phyloP scores from a whole-genome alignment of 1,284 basidiomycete genomes.

The Microbotryum violaceum region DNA sequence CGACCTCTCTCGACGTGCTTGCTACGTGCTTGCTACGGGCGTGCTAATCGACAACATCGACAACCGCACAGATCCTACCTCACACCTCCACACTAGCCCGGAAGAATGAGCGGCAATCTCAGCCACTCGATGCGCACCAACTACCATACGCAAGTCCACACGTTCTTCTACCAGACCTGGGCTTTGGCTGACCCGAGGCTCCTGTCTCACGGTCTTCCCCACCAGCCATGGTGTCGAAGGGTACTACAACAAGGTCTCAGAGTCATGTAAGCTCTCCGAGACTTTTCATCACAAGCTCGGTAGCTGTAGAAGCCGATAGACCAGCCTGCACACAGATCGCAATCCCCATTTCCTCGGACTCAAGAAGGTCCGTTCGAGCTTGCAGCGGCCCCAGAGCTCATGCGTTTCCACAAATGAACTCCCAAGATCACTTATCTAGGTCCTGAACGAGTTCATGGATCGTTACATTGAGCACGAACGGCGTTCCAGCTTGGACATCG shows the following conservation, averaged over 20 bases:
- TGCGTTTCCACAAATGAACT: neutral
- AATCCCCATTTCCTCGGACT: conserved; percentile 66
- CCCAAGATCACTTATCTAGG: conserved; percentile 4
- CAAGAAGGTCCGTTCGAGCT: conserved; percentile 51
- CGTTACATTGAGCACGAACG: conserved; percentile 47
- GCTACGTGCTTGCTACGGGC: too few relatives aligned
- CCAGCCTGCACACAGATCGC: conserved; percentile 42
- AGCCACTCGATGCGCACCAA: conserved; percentile 61
- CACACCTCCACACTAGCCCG: neutral
- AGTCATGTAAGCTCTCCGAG: conserved; percentile 13
- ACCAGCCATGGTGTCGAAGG: conserved; percentile 53
- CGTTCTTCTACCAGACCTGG: neutral
- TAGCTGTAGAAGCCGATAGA: conserved; percentile 1
- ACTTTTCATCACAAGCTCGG: neutral
- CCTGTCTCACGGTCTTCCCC: neutral
- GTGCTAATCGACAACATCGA: too few relatives aligned
- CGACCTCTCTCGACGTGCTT: too few relatives aligned
- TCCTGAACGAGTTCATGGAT: conserved; percentile 38
- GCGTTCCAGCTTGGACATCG: conserved; percentile 37
- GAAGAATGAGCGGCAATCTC: conserved; percentile 44
- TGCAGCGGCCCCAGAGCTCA: conserved; percentile 47
- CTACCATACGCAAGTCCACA: conserved; percentile 46
- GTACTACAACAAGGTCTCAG: conserved; percentile 40
- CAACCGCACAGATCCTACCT: too few relatives aligned
- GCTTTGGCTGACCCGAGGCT: too few relatives aligned